Conservation (phyloP, 139 green algal species). For the Spirogloea muscicola region DNA sequence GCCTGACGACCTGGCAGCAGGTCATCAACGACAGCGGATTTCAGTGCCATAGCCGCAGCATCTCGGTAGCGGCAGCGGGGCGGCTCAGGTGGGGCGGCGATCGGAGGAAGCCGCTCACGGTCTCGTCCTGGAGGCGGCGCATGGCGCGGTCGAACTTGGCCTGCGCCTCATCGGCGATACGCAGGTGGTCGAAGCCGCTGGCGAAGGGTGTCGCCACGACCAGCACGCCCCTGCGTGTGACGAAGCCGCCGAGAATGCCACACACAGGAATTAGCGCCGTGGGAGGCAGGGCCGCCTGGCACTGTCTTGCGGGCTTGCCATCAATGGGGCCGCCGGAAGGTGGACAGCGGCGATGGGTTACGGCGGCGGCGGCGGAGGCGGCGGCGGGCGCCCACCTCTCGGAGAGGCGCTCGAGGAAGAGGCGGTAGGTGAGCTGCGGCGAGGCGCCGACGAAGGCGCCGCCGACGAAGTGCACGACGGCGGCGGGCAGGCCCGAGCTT, state of each 20-base stretch:
- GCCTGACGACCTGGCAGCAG: conserved; percentile 34
- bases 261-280: not conserved
- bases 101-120: no score
- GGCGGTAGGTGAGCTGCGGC: conserved; percentile 73
- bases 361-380: no score
- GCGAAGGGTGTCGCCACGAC: conserved; percentile 74
- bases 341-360: no score
- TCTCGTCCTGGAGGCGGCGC: no score
- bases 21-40: not conserved
- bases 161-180: conserved; percentile 80
- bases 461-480: conserved; percentile 83
- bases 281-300: no score
- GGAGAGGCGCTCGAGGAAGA: conserved; percentile 74
- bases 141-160: conserved; percentile 76
- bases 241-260: not conserved
- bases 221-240: conserved; percentile 15
- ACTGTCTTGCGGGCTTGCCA: no score
- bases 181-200: conserved; percentile 84
- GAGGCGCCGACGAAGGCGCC: conserved; percentile 87
- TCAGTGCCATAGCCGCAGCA: not conserved
- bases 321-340: no score
- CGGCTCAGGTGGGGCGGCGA: no score
- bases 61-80: no score
- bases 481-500: not conserved
- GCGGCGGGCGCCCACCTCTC: conserved; percentile 46